Evolutionary conservation across 495 filamentous ascomycete species (phyloP).

Genomic region (Cryomyces minteri): DNA sequence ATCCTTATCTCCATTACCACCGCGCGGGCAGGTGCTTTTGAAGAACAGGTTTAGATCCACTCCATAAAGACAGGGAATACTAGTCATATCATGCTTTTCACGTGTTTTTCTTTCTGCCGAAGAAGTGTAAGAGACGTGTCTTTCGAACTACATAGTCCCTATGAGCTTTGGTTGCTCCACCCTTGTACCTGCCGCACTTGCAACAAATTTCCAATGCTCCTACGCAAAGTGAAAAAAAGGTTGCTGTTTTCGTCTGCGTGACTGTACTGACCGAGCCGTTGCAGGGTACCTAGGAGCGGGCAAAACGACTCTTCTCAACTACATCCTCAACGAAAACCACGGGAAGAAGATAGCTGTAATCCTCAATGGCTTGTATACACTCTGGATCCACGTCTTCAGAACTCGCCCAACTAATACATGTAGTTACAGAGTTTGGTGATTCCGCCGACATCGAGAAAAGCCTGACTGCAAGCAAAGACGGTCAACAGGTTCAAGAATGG

Average conservation of each 20-base stretch:
- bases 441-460: slow-evolving; percentile 90
- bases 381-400: not conserved
- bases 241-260: not conserved
- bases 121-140: not conserved
- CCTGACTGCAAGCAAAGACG: slow-evolving; percentile 69
- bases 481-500: slow-evolving; percentile 83
- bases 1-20: too few relatives aligned
- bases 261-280: not conserved
- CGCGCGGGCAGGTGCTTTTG: too few relatives aligned
- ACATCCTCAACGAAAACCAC: slow-evolving; percentile 83
- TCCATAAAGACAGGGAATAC: too few relatives aligned
- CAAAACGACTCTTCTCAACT: slow-evolving; percentile 90
- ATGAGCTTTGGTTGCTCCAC: not conserved
- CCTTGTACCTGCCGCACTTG: not conserved
- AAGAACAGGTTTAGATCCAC: too few relatives aligned
- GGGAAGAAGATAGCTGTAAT: slow-evolving; percentile 97
- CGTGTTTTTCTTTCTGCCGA: not conserved
- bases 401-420: not conserved
- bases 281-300: slow-evolving; percentile 77
- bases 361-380: slow-evolving; percentile 52
- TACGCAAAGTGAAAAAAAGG: not conserved
- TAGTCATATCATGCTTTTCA: not conserved
- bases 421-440: slow-evolving; percentile 66
- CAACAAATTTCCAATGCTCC: not conserved
- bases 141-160: not conserved